Evolutionary conservation across 2,329 filamentous ascomycete species (phyloP).

Genomic region (Dactylellina leptospora): DNA sequence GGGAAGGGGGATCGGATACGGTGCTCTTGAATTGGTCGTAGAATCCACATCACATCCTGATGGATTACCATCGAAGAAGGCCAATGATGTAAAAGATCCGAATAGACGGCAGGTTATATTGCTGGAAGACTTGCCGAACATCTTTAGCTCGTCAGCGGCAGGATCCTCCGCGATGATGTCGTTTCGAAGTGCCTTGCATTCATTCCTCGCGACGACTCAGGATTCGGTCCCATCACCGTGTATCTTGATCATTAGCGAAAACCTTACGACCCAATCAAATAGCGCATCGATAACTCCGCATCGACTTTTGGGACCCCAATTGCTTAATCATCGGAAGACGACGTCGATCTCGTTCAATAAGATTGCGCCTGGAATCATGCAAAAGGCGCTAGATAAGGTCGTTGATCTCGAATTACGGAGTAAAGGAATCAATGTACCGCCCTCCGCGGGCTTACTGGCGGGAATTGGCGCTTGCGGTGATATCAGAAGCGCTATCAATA

Average conservation of each 20-base stretch:
- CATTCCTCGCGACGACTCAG: conserved; percentile 53
- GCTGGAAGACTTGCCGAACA: conserved; percentile 83
- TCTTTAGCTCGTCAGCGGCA: conserved; percentile 72
- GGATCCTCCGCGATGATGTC: conserved; percentile 66
- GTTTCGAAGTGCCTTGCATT: conserved; percentile 75
- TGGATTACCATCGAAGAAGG: conserved; percentile 13
- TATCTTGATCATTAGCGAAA: conserved; percentile 91
- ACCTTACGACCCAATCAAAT: conserved; percentile 89
- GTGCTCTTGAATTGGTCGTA: conserved; percentile 56
- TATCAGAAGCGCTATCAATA: conserved; percentile 88
- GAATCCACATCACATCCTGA: conserved; percentile 46
- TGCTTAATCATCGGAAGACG: conserved; percentile 80
- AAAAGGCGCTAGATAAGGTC: conserved; percentile 82
- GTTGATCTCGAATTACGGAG: conserved; percentile 76
- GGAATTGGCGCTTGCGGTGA: conserved; percentile 84
- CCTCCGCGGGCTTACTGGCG: conserved; percentile 22
- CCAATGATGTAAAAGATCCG: conserved; percentile 15
- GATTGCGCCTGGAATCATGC: conserved; percentile 83
- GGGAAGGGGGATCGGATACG: conserved; percentile 65
- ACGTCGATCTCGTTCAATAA: conserved; percentile 90
- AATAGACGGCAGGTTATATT: conserved; percentile 70
- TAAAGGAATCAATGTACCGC: conserved; percentile 25
- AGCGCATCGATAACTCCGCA: conserved; percentile 75
- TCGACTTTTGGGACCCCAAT: conserved; percentile 83
- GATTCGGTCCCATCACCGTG: conserved; percentile 70